A percentile compares a stretch with the other conserved stretches of the same genome.
These are phyloP conservation scores for Rhodotorula sp. DNA, from an alignment of 1,284 basidiomycete species.

Conservation along the genomic window DNA sequence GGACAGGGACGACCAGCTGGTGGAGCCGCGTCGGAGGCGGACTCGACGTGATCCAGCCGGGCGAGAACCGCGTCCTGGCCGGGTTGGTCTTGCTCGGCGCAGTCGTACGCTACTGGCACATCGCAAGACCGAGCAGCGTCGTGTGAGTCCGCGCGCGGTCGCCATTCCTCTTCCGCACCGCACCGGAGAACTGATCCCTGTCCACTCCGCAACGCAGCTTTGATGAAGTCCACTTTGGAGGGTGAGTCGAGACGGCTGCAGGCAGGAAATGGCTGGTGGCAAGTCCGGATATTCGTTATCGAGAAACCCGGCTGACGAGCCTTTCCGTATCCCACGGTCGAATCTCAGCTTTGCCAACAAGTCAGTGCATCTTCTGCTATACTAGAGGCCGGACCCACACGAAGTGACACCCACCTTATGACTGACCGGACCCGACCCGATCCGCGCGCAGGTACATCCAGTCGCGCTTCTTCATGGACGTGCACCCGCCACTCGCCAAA, in stretches of 20 bases:
- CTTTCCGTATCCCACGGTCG: neutral
- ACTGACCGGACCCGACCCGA: neutral
- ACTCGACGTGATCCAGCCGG: slow-evolving; percentile 20
- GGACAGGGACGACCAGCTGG: neutral
- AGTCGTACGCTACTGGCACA: slow-evolving; percentile 71
- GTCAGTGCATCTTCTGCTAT: neutral
- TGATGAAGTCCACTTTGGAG: slow-evolving; percentile 96
- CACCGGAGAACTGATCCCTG: neutral
- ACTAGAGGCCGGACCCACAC: too few species aligned
- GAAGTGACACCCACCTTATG: too few species aligned
- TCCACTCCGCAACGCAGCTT: slow-evolving; percentile 59
- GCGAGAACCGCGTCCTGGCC: slow-evolving; percentile 31
- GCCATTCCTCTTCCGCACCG: too few species aligned
- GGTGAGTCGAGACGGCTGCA: slow-evolving; percentile 52
- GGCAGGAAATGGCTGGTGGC: neutral
- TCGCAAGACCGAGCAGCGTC: slow-evolving; percentile 79
- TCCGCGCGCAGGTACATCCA: slow-evolving; percentile 82
- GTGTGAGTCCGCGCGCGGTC: slow-evolving; percentile 63
- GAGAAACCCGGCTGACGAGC: neutral
- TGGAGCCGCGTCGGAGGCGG: slow-evolving; percentile 32
- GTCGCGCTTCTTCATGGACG: slow-evolving; percentile 87
- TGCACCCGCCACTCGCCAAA: slow-evolving; percentile 96
- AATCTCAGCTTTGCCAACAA: slow-evolving; percentile 40
- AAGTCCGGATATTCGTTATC: too few species aligned
- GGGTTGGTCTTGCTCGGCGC: slow-evolving; percentile 64